phyloP scores from a whole-genome alignment of 768 basidiomycete species.

The Hericium coralloides region DNA sequence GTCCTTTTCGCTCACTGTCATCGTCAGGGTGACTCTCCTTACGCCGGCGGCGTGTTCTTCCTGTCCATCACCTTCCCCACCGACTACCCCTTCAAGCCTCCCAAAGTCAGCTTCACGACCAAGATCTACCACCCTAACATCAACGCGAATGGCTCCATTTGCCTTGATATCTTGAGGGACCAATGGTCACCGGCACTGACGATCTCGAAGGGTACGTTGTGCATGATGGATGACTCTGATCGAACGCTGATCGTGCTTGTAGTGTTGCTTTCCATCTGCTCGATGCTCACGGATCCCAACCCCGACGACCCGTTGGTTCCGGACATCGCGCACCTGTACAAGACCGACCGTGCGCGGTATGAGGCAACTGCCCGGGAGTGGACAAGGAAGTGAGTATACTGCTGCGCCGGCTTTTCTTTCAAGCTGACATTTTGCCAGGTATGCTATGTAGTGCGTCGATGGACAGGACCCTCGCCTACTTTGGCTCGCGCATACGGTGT shows the following conservation, averaged over 20 bases:
- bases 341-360: conserved; percentile 95
- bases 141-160: conserved; percentile 99
- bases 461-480: neutral
- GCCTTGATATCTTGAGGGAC: conserved; percentile 95
- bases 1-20: conserved; percentile 5
- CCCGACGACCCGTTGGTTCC: conserved; percentile 98
- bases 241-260: neutral
- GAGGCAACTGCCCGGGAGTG: conserved; percentile 98
- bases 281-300: conserved; percentile 98
- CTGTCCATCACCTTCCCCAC: conserved; percentile 88
- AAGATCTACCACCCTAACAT: conserved; percentile 98
- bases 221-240: neutral
- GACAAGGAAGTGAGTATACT: conserved; percentile 85
- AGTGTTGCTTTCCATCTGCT: conserved; percentile 98
- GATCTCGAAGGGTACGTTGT: conserved; percentile 84
- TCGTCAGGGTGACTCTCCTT: conserved; percentile 87
- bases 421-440: conserved; percentile 6
- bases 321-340: conserved; percentile 98
- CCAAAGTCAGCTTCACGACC: conserved; percentile 98
- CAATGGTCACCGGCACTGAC: conserved; percentile 99
- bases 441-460: conserved; percentile 13
- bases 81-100: conserved; percentile 99
- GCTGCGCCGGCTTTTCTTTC: neutral
- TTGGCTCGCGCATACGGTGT: neutral
- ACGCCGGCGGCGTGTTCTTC: conserved; percentile 99